Base-by-base conservation (phyloP, 306 rosid genomes). In the Trifolium repens region DNA sequence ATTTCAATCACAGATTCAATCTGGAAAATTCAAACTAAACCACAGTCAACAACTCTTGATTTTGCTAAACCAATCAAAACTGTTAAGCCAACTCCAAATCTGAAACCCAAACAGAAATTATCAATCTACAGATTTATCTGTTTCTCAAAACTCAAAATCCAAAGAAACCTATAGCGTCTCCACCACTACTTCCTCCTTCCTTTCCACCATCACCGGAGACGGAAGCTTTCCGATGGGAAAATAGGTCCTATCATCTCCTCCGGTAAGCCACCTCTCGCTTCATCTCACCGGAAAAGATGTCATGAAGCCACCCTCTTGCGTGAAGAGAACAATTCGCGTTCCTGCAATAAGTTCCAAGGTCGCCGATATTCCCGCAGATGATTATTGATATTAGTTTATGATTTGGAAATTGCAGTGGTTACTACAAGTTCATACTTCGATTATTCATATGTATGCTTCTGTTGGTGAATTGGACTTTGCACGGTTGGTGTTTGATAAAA, bases 311-410 rank as follows among this genome's bases (percentile, higher is more conserved):
- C 75, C 19, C 82, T 71, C 82, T 0, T 84, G 91, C 66, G 81
- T 79, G 35, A 91, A 78, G 58, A 80, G 86, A 71, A 80, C 81
- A 1, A 60, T 90, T 11, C 74, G 94, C 63, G 93, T 89, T 27
- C 80, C 92, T 79, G 97, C 96, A 54, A 70, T 86, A 35, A 92
- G 97, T 37, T 80, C 92, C 0, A 93, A 79, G 69, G 74, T 83
- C n/a, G 94, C 94, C 4, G 98, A 93, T 54, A 90, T 93, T 35
- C 97, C 96, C 0, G 47, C 84, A 17, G 98, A 93, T 32, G 96
- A 87, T n/a, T n/a, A n/a, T n/a, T n/a, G n/a, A n/a, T n/a, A n/a
- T n/a, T n/a, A n/a, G n/a, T n/a, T n/a, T n/a, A n/a, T n/a, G n/a
- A n/a, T n/a, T n/a, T n/a, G n/a, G n/a, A n/a, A n/a, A n/a, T n/a